Evolutionary conservation across 2,329 filamentous ascomycete genomes (phyloP).

Genomic region (Pseudogymnoascus sp.): DNA sequence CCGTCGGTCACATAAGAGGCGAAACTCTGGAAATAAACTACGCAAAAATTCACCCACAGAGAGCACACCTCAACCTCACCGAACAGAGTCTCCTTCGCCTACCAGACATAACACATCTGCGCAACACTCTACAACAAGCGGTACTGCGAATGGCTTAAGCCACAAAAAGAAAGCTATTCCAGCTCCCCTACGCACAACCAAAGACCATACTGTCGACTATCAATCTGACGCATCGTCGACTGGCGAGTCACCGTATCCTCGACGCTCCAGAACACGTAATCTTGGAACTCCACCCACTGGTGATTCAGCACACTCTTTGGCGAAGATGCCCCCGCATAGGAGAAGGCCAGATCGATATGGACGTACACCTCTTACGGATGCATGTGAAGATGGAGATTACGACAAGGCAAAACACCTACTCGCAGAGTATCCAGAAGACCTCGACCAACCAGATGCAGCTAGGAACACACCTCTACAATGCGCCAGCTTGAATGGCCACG

Average conservation of each 20-base stretch:
- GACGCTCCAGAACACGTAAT: conserved; percentile 49
- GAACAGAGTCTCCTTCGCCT: conserved; percentile 45
- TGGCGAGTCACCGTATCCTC: conserved; percentile 51
- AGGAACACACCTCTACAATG: conserved; percentile 96
- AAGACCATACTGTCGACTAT: conserved; percentile 50
- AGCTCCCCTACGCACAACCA: conserved; percentile 41
- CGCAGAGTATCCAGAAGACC: conserved; percentile 72
- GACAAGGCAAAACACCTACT: conserved; percentile 68
- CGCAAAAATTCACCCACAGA: conserved; percentile 19
- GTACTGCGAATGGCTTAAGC: conserved; percentile 44
- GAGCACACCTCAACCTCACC: conserved; percentile 16
- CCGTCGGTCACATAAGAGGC: conserved; percentile 18
- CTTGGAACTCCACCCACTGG: conserved; percentile 48
- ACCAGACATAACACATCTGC: background rate
- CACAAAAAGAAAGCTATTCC: conserved; percentile 55
- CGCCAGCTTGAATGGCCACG: conserved; percentile 77
- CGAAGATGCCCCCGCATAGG: conserved; percentile 64
- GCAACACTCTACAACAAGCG: conserved; percentile 22
- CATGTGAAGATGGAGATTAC: conserved; percentile 78
- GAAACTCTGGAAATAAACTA: conserved; percentile 22
- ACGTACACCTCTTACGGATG: conserved; percentile 80
- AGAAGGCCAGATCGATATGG: conserved; percentile 89
- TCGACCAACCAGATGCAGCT: conserved; percentile 86
- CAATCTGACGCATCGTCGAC: conserved; percentile 60
- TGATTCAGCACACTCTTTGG: conserved; percentile 55